Percentiles rank a stretch among this genome's conserved stretches.
Conservation (phyloP, 768 basidiomycete genomes). For the Amanita polypyramis region DNA sequence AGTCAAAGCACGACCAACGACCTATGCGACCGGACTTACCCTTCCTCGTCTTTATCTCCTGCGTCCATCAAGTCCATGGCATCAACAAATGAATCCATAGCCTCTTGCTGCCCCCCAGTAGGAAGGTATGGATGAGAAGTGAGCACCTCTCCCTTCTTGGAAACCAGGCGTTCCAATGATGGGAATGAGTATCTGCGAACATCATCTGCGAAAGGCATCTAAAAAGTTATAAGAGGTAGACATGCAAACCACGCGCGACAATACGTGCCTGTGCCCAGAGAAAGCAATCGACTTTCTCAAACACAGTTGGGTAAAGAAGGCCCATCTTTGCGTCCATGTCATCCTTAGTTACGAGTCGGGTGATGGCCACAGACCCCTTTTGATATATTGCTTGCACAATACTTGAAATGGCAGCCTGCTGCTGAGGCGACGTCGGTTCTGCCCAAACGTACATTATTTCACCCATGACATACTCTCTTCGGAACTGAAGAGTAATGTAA, state of each 20-base stretch:
- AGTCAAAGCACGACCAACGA: background rate
- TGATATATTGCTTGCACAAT: constrained; percentile 74
- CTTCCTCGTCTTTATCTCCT: constrained; percentile 67
- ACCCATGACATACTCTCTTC: constrained; percentile 71
- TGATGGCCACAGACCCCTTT: constrained; percentile 63
- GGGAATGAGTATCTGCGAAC: constrained; percentile 81
- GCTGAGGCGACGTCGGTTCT: constrained; percentile 48
- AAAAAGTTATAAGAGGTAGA: background rate
- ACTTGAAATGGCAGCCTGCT: constrained; percentile 81
- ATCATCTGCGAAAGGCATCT: constrained; percentile 97
- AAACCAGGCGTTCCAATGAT: constrained; percentile 62
- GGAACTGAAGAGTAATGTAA: constrained; percentile 41
- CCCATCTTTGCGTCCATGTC: constrained; percentile 81
- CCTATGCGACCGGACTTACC: constrained; percentile 31
- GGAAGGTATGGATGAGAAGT: constrained; percentile 77
- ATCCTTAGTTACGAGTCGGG: constrained; percentile 71
- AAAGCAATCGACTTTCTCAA: constrained; percentile 66
- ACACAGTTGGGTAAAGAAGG: constrained; percentile 50
- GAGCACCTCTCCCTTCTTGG: constrained; percentile 64
- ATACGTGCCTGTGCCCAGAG: constrained; percentile 69
- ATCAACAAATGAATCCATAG: constrained; percentile 85
- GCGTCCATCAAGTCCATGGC: constrained; percentile 78
- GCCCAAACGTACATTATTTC: constrained; percentile 85
- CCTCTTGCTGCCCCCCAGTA: constrained; percentile 61
- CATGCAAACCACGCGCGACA: background rate